Base-by-base conservation (phyloP, 2,329 filamentous ascomycete species). In the Aaosphaeria arxii region DNA sequence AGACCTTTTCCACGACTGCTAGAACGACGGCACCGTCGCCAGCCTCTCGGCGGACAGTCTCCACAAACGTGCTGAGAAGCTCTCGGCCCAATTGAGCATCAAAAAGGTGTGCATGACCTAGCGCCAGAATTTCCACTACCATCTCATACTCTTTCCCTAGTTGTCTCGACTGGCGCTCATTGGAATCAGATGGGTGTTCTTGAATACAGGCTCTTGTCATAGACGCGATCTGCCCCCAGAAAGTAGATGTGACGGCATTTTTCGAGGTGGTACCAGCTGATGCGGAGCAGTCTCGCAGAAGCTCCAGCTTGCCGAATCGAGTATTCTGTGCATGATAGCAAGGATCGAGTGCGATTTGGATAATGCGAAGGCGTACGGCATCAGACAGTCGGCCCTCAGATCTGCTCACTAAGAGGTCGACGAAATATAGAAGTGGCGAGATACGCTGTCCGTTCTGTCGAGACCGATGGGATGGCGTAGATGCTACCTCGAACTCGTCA, bases 61-160 rank as follows among this genome's bases (percentile, higher is more conserved):
- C 69, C 3, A 80, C 73, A 6, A 89, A 71, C 1, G 75, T 67
- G 6, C 79, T 72, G 45, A 89, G 82, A 1, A 92, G 72, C 7
- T 64, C 52, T 13, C 55, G 49, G 4, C 63, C 62, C 5, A 43
- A 42, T 1, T 54, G 36, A 28, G 44, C 50, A 9, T 51, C 51
- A 11, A 64, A 53, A 29, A 67, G 51, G 32, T 53, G 55, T 71
- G 30, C 69, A 67, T 42, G 87, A 64, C 13, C 88, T 84, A 55
- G 78, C 73, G 57, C 85, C 3, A 95, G 75, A 32, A 95, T 79
- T 13, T 80, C 84, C 11, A 85, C 77, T 28, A 87, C 73, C 44
- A 87, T 82, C 6, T 87, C 84, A 54, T 89, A 91, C 47, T 89
- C 85, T 7, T 83, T 81, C 11, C 86, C 82, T 46, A 85, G 66